Evolutionary conservation across 306 rosid genomes (phyloP).

Genomic region (Pyrus betulifolia): DNA sequence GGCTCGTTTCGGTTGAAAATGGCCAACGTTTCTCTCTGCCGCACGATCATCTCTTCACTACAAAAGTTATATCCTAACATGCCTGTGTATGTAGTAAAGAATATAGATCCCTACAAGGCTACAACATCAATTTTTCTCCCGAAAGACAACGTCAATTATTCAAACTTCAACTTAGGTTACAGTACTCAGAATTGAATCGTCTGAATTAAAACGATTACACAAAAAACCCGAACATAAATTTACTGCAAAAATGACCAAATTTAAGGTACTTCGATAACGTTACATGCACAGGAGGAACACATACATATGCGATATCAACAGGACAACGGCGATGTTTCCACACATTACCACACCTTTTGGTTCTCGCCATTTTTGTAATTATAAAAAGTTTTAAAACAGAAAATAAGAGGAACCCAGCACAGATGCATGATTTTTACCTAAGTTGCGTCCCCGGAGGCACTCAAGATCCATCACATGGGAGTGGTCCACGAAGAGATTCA

Average conservation of each 20-base stretch:
- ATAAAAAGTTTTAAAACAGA: constrained; percentile 25
- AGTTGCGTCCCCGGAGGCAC: constrained; percentile 79
- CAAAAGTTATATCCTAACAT: too few relatives aligned
- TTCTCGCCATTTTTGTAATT: too few relatives aligned
- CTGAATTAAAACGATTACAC: background rate
- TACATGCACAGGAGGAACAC: background rate
- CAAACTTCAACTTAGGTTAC: too few relatives aligned
- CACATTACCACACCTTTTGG: background rate
- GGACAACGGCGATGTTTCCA: background rate
- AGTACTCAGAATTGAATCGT: too few relatives aligned
- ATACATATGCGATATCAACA: background rate
- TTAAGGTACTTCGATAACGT: background rate
- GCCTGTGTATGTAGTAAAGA: too few relatives aligned
- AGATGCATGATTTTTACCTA: constrained; percentile 67
- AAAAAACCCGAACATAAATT: background rate
- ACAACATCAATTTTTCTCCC: too few relatives aligned
- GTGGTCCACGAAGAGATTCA: constrained; percentile 88
- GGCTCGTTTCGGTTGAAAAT: too few relatives aligned
- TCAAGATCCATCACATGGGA: constrained; percentile 80
- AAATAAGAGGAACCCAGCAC: constrained; percentile 58
- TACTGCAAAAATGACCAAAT: background rate
- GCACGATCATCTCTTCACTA: too few relatives aligned
- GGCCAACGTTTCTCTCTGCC: too few relatives aligned
- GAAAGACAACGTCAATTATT: too few relatives aligned
- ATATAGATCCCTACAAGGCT: too few relatives aligned